Base-by-base conservation (phyloP, 1,139 yeast species). In the Geotrichum candidum region DNA sequence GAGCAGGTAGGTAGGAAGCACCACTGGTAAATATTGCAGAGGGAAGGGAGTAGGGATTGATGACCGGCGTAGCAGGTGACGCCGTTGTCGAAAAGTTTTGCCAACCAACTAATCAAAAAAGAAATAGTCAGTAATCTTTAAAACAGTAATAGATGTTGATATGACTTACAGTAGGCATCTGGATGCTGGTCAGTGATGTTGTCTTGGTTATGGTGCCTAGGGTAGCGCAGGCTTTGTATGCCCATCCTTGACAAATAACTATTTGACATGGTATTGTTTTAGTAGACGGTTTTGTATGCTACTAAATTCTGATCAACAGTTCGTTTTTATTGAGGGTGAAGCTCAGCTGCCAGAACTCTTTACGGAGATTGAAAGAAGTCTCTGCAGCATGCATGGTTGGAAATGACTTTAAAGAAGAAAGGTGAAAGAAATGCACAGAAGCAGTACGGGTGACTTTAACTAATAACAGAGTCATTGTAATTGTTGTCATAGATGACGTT, bases 11-110 rank as follows among this genome's bases (percentile, higher is more conserved):
- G 15, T 57, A 51, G 27, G 52, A 54, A 18, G 54, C 58, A 13
- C 56, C 55, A 3, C 57, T 62, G 2, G 59, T 55, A 27, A 59
- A 35, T 18, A 60, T 45, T 5, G 65, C 62, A 15, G 65, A 61
- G 13, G 59, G 62, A 13, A 55, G 50, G 31, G 59, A 58, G 3
- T 55, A 29, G 11, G 58, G 31, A 23, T 61, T 59, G 23, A 63
- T 38, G 23, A 41, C 55, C 1, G 65, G 63, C 11, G 63, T 61
- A n/a, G 23, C 22, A n/a, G 23, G 23, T 10, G 48, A 41, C 18
- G 48, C 52, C 48, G 25, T 38, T 46, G 27, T 41, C 22, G 25
- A 15, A 22, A 31, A 51, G 48, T 54, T 23, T 48, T 35, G 45
- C 9, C 59, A 55, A 13, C 56, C 61, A 35, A 52, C 59, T 41